These are phyloP conservation scores for Kappamyces sp. DNA, from an alignment of 192 early-diverging fungal genomes.

Conservation along the genomic window DNA sequence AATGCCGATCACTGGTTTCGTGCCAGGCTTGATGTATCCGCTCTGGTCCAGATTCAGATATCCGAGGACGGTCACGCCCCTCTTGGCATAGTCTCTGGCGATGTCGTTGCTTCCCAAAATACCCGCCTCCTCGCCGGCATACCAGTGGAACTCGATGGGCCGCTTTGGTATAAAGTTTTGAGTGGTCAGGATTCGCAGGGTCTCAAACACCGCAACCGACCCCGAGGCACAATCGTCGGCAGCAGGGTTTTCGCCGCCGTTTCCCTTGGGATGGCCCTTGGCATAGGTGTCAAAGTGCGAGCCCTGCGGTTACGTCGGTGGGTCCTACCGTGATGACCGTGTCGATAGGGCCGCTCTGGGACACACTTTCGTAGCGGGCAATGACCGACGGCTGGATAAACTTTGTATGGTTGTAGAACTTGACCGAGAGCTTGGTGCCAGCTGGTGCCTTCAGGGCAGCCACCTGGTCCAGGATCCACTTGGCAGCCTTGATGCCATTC, in stretches of 20 bases:
- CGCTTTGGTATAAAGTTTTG: slow-evolving; percentile 58
- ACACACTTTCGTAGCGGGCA: slow-evolving; percentile 17
- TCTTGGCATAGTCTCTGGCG: slow-evolving; percentile 22
- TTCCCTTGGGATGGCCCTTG: neutral
- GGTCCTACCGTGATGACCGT: neutral
- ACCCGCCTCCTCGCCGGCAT: slow-evolving; percentile 81
- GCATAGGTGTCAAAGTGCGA: slow-evolving; percentile 17
- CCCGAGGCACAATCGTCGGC: slow-evolving; percentile 30
- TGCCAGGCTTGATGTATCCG: slow-evolving; percentile 28
- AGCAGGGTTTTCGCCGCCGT: slow-evolving; percentile 14
- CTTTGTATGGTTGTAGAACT: slow-evolving; percentile 12
- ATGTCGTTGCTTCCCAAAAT: slow-evolving; percentile 67
- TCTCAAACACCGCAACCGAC: slow-evolving; percentile 45
- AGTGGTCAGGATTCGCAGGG: slow-evolving; percentile 60
- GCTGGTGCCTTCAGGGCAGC: neutral
- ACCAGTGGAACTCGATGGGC: slow-evolving; percentile 91
- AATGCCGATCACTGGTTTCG: slow-evolving; percentile 55
- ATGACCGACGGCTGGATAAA: slow-evolving; percentile 25
- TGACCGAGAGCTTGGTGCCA: slow-evolving; percentile 14
- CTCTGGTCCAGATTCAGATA: slow-evolving; percentile 52
- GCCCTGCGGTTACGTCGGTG: neutral
- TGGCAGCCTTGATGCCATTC: slow-evolving; percentile 21
- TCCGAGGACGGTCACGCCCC: slow-evolving; percentile 9
- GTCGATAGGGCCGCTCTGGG: neutral
- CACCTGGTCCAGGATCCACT: slow-evolving; percentile 21